Evolutionary conservation across 805 yeast species (phyloP).

Genomic region (Suhomyces pyralidae): DNA sequence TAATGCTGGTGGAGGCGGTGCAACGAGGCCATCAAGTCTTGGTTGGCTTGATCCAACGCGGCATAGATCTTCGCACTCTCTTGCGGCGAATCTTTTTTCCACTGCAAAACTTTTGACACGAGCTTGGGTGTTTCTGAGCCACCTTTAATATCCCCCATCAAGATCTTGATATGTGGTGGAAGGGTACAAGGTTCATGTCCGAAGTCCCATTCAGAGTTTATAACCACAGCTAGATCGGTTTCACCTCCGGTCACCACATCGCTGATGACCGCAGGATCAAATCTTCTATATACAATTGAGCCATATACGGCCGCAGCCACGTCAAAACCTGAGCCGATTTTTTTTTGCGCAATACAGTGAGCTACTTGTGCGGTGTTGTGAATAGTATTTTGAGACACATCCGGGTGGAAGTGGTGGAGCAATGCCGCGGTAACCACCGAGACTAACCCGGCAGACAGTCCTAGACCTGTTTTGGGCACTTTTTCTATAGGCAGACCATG

Average conservation of each 20-base stretch:
- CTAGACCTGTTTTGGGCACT: slow-evolving; percentile 92
- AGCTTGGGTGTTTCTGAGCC: slow-evolving; percentile 95
- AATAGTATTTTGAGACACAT: slow-evolving; percentile 30
- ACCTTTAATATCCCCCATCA: slow-evolving; percentile 91
- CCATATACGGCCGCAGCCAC: slow-evolving; percentile 96
- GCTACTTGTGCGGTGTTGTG: slow-evolving; percentile 88
- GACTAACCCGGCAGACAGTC: slow-evolving; percentile 93
- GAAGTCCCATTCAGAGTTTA: slow-evolving; percentile 61
- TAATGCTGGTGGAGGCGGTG: slow-evolving; percentile 34
- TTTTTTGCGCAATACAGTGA: slow-evolving; percentile 92
- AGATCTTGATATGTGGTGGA: slow-evolving; percentile 64
- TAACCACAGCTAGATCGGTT: slow-evolving; percentile 28
- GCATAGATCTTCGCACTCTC: slow-evolving; percentile 52
- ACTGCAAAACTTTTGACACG: slow-evolving; percentile 68
- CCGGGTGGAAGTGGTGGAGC: slow-evolving; percentile 41
- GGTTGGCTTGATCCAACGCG: slow-evolving; percentile 57
- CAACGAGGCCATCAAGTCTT: slow-evolving; percentile 50
- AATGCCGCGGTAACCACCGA: slow-evolving; percentile 75
- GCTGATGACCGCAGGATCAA: slow-evolving; percentile 53
- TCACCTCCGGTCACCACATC: slow-evolving; percentile 20
- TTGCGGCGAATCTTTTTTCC: slow-evolving; percentile 59
- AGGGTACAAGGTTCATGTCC: slow-evolving; percentile 52
- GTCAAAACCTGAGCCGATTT: slow-evolving; percentile 96
- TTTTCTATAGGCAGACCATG: slow-evolving; percentile 60
- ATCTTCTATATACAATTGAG: slow-evolving; percentile 77